phyloP scores from a whole-genome alignment of 140 eudicot genomes.

The Bidens hawaiensis region DNA sequence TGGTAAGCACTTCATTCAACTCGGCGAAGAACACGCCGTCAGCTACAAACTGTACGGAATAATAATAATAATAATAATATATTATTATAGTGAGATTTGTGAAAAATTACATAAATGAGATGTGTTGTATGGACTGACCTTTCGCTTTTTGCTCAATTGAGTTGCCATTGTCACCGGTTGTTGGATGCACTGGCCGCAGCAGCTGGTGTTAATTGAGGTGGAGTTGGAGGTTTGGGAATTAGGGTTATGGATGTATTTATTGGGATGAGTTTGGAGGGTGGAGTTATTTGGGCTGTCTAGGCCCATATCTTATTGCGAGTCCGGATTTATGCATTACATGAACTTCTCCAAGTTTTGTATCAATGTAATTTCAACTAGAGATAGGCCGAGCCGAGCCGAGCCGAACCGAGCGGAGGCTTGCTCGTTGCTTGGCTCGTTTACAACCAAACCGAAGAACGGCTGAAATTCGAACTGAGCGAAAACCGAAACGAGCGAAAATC shows the following conservation, averaged over 20 bases:
- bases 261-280: background rate
- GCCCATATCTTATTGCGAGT: no score
- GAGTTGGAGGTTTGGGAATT: background rate
- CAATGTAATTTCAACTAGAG: no score
- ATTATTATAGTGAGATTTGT: background rate
- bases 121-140: background rate
- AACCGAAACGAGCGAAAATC: no score
- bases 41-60: conserved; percentile 19
- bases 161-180: conserved; percentile 21
- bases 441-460: no score
- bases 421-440: no score
- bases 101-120: background rate
- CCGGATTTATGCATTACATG: no score
- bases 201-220: background rate
- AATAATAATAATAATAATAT: no score
- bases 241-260: background rate
- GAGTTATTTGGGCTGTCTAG: no score
- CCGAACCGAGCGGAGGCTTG: no score
- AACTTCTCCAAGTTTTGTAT: no score
- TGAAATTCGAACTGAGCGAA: no score
- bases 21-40: conserved; percentile 24
- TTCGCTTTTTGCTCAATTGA: conserved; percentile 23
- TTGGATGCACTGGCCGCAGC: background rate
- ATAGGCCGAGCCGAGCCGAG: no score
- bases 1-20: conserved; percentile 19